phyloP scores from a whole-genome alignment of 2,329 filamentous ascomycete species.

The Trichoderma sp. region DNA sequence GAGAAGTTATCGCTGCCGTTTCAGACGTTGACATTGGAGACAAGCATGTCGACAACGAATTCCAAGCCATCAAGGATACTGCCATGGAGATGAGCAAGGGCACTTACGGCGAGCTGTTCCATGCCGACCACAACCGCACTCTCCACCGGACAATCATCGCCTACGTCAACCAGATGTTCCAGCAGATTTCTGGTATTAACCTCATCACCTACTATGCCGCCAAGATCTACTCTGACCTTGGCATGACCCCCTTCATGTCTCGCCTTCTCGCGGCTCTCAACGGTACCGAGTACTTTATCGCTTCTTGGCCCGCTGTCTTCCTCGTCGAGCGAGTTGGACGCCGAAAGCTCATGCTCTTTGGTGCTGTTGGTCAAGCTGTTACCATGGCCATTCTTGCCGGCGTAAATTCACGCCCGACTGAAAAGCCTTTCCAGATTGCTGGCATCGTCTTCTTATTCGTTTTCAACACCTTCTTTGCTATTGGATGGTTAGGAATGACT shows the following conservation, averaged over 20 bases:
- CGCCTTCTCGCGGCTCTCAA: slow-evolving; percentile 55
- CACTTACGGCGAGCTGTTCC: slow-evolving; percentile 60
- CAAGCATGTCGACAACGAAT: slow-evolving; percentile 60
- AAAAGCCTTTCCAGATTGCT: slow-evolving; percentile 55
- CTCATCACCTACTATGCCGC: slow-evolving; percentile 65
- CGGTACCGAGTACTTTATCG: slow-evolving; percentile 58
- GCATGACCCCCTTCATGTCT: slow-evolving; percentile 56
- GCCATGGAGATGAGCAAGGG: slow-evolving; percentile 69
- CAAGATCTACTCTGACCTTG: slow-evolving; percentile 58
- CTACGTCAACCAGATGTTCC: slow-evolving; percentile 64
- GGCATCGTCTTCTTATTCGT: slow-evolving; percentile 68
- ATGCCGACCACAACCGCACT: slow-evolving; percentile 56
- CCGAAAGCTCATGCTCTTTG: slow-evolving; percentile 71
- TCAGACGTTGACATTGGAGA: slow-evolving; percentile 56
- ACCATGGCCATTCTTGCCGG: slow-evolving; percentile 65
- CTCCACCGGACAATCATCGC: slow-evolving; percentile 63
- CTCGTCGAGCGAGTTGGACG: slow-evolving; percentile 68
- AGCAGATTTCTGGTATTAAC: slow-evolving; percentile 65
- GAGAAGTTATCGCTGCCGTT: slow-evolving; percentile 52
- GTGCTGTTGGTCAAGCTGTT: slow-evolving; percentile 61
- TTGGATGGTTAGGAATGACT: slow-evolving; percentile 60
- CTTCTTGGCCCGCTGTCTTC: slow-evolving; percentile 62
- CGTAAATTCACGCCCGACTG: slow-evolving; percentile 54
- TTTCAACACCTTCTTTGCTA: slow-evolving; percentile 60
- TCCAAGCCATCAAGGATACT: slow-evolving; percentile 63